A percentile compares a stretch with the other conserved stretches of the same genome.
These are phyloP conservation scores for Plasmodium coatneyi DNA, from an alignment of 169 alveolate genomes.

Conservation along the genomic window DNA sequence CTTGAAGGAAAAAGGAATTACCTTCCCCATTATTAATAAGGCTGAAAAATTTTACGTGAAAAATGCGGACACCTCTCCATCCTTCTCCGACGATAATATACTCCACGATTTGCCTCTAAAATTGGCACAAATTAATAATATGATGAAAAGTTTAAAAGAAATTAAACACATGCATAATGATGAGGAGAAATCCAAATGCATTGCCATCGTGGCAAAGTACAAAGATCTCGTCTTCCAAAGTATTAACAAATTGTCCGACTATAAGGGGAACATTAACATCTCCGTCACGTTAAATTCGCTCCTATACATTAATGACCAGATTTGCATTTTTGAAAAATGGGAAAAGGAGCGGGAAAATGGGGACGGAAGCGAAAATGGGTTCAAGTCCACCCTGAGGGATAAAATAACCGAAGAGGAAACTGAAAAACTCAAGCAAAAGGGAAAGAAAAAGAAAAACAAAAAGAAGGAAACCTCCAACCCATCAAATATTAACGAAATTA, in stretches of 20 bases:
- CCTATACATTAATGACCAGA: constrained; percentile 68
- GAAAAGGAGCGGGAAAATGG: constrained; percentile 7
- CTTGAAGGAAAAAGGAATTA: constrained; percentile 81
- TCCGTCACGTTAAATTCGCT: constrained; percentile 62
- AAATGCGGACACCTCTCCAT: constrained; percentile 49
- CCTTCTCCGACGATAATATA: constrained; percentile 66
- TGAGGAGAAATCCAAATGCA: constrained; percentile 57
- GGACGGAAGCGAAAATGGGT: not conserved
- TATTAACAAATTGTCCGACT: constrained; percentile 63
- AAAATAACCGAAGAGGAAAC: constrained; percentile 1
- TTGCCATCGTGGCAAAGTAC: constrained; percentile 25
- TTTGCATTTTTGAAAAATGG: constrained; percentile 30
- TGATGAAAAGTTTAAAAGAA: constrained; percentile 55
- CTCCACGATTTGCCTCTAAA: constrained; percentile 57
- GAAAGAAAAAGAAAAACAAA: constrained; percentile 42
- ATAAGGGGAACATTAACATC: constrained; percentile 57
- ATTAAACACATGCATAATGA: constrained; percentile 42
- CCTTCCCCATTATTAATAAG: constrained; percentile 69
- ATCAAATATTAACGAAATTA: constrained; percentile 46
- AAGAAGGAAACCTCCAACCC: constrained; percentile 15
- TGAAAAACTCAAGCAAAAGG: constrained; percentile 5
- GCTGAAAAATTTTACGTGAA: constrained; percentile 72
- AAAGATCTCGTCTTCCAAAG: constrained; percentile 32
- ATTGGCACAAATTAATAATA: constrained; percentile 62
- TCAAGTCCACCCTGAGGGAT: not conserved